phyloP scores from a whole-genome alignment of 2,329 filamentous ascomycete genomes.

The Cercospora nicotianae region DNA sequence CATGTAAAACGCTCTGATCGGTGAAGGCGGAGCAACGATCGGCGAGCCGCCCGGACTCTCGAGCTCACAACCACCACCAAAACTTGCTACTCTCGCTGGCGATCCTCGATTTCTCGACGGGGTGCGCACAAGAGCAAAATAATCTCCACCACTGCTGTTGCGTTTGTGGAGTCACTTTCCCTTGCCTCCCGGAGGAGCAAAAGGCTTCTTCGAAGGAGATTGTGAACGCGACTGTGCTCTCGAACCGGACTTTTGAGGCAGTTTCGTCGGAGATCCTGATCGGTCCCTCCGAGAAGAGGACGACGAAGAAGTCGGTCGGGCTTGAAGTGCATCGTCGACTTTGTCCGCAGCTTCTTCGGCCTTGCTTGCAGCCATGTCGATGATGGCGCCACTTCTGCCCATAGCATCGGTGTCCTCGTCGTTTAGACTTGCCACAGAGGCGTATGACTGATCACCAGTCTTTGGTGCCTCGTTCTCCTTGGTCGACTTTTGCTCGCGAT shows the following conservation, averaged over 20 bases:
- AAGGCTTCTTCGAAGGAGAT: slow-evolving; percentile 9
- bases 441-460: slow-evolving; percentile 5
- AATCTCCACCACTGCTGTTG: slow-evolving; percentile 1
- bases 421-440: slow-evolving; percentile 16
- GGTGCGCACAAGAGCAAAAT: background rate
- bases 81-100: background rate
- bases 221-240: slow-evolving; percentile 3
- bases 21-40: background rate
- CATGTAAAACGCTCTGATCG: slow-evolving; percentile 13
- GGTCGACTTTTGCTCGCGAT: slow-evolving; percentile 11
- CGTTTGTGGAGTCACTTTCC: slow-evolving; percentile 11
- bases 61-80: background rate
- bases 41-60: slow-evolving; percentile 11
- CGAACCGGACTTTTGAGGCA: background rate
- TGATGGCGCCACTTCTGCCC: slow-evolving; percentile 33
- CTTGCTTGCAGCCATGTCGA: slow-evolving; percentile 29
- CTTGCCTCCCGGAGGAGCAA: slow-evolving; percentile 9
- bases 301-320: background rate
- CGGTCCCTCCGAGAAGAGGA: background rate
- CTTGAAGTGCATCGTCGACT: slow-evolving; percentile 19
- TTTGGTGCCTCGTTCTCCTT: slow-evolving; percentile 3
- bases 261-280: slow-evolving; percentile 6
- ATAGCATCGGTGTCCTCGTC: slow-evolving; percentile 34
- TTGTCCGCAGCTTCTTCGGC: slow-evolving; percentile 27
- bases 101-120: background rate